A percentile compares a stretch with the other conserved stretches of the same genome.
Evolutionary conservation across 352 stramenopile genomes (phyloP).

Genomic region (Phytophthora cactorum): DNA sequence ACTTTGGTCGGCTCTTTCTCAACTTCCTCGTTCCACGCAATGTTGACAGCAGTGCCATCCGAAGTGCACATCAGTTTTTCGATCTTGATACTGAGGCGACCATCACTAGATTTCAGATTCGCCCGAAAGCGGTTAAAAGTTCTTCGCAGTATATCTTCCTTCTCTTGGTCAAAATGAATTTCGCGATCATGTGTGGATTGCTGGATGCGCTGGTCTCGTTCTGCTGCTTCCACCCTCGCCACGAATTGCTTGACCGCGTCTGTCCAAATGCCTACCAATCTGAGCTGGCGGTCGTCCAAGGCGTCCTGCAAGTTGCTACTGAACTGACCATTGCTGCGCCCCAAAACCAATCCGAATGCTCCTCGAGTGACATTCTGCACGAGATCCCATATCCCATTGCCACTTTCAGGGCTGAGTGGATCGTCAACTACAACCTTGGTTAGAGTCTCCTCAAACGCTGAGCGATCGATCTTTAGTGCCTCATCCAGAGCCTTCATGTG

Average conservation of each 20-base stretch:
- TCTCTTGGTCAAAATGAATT: background rate
- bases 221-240: background rate
- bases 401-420: background rate
- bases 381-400: background rate
- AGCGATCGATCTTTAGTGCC: background rate
- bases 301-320: background rate
- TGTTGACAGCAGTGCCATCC: conserved; percentile 3
- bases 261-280: conserved; percentile 7
- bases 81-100: conserved; percentile 3
- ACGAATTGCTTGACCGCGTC: conserved; percentile 3
- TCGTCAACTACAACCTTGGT: background rate
- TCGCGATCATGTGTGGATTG: conserved; percentile 4
- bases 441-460: conserved; percentile 10
- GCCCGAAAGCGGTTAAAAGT: conserved; percentile 15
- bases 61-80: background rate
- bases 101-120: background rate
- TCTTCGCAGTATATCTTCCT: background rate
- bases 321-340: background rate
- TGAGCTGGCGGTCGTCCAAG: conserved; percentile 6
- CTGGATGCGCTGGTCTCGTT: background rate
- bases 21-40: conserved; percentile 23
- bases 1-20: conserved; percentile 28
- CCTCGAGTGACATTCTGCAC: background rate
- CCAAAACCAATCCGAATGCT: background rate
- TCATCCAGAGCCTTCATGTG: conserved; percentile 18